Conservation (phyloP, 2,329 filamentous ascomycete genomes). For the Epichloe sibirici region DNA sequence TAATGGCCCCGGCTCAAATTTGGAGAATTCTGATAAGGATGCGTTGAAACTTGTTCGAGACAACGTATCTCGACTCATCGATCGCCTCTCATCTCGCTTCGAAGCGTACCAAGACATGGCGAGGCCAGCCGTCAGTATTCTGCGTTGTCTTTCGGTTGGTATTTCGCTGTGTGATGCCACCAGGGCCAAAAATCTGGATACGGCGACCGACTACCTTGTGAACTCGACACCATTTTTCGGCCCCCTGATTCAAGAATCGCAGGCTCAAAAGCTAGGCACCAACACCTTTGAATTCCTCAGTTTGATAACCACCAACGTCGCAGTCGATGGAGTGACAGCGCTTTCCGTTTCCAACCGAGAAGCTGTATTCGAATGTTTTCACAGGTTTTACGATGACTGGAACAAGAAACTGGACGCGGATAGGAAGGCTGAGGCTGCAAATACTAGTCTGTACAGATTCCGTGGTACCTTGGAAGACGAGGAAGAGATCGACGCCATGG, state of each 20-base stretch:
- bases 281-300: conserved; percentile 32
- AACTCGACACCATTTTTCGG: conserved; percentile 43
- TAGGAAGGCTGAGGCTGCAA: conserved; percentile 59
- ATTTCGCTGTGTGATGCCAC: conserved; percentile 45
- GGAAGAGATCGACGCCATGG: conserved; percentile 60
- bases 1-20: conserved; percentile 10
- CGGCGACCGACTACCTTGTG: conserved; percentile 25
- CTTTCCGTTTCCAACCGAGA: conserved; percentile 33
- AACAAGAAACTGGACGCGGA: conserved; percentile 64
- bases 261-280: conserved; percentile 10
- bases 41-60: conserved; percentile 39
- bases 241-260: conserved; percentile 24
- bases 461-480: conserved; percentile 65
- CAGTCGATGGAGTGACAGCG: conserved; percentile 34
- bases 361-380: conserved; percentile 53
- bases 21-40: conserved; percentile 11
- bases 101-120: conserved; percentile 78
- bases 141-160: conserved; percentile 68
- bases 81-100: conserved; percentile 57
- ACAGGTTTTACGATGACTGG: conserved; percentile 70
- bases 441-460: conserved; percentile 72
- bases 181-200: conserved; percentile 30
- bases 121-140: conserved; percentile 62
- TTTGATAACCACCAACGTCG: conserved; percentile 21
- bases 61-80: conserved; percentile 55